Evolutionary conservation across 805 yeast genomes (phyloP).

Genomic region (Ogataea pilisensis): DNA sequence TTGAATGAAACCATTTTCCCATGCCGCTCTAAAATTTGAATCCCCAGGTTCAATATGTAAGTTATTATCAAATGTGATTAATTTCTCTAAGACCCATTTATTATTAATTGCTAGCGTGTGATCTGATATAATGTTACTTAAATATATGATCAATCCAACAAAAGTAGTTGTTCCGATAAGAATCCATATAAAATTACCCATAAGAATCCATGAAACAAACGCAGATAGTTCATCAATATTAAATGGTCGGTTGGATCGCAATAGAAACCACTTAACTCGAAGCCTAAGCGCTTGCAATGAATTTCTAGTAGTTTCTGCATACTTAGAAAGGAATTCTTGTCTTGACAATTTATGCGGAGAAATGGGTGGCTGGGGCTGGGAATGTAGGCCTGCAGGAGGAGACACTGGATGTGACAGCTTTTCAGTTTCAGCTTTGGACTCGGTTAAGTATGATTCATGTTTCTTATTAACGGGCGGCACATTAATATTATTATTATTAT

Average conservation of each 20-base stretch:
- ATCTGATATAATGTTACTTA: slow-evolving; percentile 29
- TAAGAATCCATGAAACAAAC: slow-evolving; percentile 50
- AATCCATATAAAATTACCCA: slow-evolving; percentile 55
- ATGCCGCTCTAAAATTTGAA: slow-evolving; percentile 36
- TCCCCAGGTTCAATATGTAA: slow-evolving; percentile 24
- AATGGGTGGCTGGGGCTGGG: neutral
- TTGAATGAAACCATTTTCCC: slow-evolving; percentile 46
- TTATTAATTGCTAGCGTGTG: slow-evolving; percentile 23
- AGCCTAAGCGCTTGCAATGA: slow-evolving; percentile 11
- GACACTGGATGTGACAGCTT: no score
- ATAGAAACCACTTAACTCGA: slow-evolving; percentile 41
- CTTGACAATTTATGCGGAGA: slow-evolving; percentile 1
- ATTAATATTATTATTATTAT: slow-evolving; percentile 23
- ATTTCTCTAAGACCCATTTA: slow-evolving; percentile 23
- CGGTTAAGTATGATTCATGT: no score
- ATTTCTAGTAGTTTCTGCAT: neutral
- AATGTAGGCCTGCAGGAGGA: neutral
- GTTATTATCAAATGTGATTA: slow-evolving; percentile 31
- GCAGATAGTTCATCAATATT: slow-evolving; percentile 51
- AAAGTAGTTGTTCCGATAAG: slow-evolving; percentile 56
- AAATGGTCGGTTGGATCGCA: slow-evolving; percentile 45
- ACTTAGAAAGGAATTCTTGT: slow-evolving; percentile 15
- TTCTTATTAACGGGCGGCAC: no score
- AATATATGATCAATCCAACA: slow-evolving; percentile 42
- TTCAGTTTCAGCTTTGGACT: no score